phyloP scores from a whole-genome alignment of 139 green algal genomes.

The Pycnococcus provasolii region DNA sequence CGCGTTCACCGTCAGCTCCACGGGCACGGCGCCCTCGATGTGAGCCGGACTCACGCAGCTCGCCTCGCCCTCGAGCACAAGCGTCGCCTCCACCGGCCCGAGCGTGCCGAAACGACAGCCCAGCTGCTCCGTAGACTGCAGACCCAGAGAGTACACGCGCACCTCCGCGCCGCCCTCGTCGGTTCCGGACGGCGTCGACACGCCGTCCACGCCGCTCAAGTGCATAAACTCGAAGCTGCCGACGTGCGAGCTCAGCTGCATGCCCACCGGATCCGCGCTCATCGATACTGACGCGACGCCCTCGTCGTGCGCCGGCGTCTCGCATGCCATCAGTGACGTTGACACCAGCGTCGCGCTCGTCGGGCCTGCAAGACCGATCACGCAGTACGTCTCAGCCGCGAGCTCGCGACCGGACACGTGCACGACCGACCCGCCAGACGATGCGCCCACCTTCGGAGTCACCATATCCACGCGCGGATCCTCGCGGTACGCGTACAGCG shows the following conservation, averaged over 20 bases:
- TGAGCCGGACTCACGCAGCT: background rate
- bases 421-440: background rate
- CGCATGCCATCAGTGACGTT: background rate
- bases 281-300: background rate
- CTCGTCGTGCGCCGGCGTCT: background rate
- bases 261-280: background rate
- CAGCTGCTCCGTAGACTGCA: too few relatives aligned
- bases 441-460: background rate
- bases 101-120: too few relatives aligned
- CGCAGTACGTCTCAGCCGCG: background rate
- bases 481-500: background rate
- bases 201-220: background rate
- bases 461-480: background rate
- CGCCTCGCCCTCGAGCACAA: too few relatives aligned
- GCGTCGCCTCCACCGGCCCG: too few relatives aligned
- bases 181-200: background rate
- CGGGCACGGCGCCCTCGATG: background rate
- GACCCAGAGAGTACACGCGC: too few relatives aligned
- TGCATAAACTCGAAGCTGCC: constrained; percentile 1
- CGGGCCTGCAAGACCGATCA: background rate
- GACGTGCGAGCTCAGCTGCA: background rate
- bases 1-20: background rate
- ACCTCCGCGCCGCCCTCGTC: too few relatives aligned
- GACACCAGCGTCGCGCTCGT: background rate
- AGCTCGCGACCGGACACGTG: background rate